A percentile compares a stretch with the other conserved stretches of the same genome.
These are phyloP conservation scores for Zalaria obscura DNA, from an alignment of 2,329 filamentous ascomycete species.

Conservation along the genomic window DNA sequence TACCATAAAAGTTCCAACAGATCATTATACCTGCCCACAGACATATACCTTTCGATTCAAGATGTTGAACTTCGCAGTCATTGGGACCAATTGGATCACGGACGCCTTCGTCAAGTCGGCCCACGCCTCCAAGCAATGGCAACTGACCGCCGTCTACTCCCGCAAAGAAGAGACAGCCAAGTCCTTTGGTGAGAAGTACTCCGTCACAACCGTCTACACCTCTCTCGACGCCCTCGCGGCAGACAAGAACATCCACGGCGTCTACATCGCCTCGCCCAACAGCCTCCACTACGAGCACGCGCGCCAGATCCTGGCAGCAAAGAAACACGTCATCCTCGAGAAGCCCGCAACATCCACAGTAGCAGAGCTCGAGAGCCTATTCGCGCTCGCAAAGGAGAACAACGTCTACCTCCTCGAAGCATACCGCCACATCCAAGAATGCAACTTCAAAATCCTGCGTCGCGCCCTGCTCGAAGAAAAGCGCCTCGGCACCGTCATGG, in stretches of 20 bases:
- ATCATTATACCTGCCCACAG: too few species aligned
- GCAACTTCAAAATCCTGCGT: constrained; percentile 32
- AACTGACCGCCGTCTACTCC: constrained; percentile 32
- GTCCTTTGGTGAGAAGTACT: constrained; percentile 28
- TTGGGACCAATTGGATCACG: constrained; percentile 36
- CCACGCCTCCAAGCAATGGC: constrained; percentile 28
- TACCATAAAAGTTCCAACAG: too few species aligned
- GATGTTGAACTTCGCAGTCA: constrained; percentile 29
- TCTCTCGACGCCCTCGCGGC: constrained; percentile 23
- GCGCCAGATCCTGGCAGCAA: constrained; percentile 25
- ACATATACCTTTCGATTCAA: too few species aligned
- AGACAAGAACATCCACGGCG: constrained; percentile 23
- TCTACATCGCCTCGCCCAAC: constrained; percentile 38
- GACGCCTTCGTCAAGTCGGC: constrained; percentile 31
- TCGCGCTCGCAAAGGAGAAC: constrained; percentile 25
- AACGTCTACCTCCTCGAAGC: constrained; percentile 32
- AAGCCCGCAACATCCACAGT: constrained; percentile 32
- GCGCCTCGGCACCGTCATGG: constrained; percentile 27
- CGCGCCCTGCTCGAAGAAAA: constrained; percentile 18
- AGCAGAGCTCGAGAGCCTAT: constrained; percentile 28
- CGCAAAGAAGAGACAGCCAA: constrained; percentile 27
- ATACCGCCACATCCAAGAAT: constrained; percentile 35
- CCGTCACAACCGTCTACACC: constrained; percentile 22
- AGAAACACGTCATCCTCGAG: constrained; percentile 36
- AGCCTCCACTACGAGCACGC: constrained; percentile 33